Evolutionary conservation across 2,329 filamentous ascomycete genomes (phyloP), one percentile per base, ranked within the genome.

Genomic region (Nothophaeocryptopus gaeumannii): DNA sequence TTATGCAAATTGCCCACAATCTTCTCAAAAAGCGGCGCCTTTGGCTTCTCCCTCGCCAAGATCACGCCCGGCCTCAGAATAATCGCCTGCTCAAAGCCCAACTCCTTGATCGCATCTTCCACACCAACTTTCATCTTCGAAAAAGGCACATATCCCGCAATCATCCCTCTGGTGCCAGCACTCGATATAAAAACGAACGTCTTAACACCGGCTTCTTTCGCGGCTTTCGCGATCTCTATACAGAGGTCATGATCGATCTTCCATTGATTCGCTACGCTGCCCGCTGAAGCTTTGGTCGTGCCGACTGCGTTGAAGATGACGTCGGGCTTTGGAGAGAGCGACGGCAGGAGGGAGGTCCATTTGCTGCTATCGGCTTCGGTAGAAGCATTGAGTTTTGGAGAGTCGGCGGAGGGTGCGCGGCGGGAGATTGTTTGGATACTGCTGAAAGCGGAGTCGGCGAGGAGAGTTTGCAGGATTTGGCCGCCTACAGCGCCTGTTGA

Each of bases 211-310:
- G 66, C 66, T 10, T 58, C 59, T 47, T 70, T 70, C 29, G 68
- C 67, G 20, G 66, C 67, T 44, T 59, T 58, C 9, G 67, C 68
- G 29, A 63, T 67, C 45, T 68, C 67, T 8, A 70, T 56, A 42
- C 63, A 66, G 31, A 66, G 45, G 47, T 70, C 68, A 47, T 70
- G 67, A 52, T 71, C 68, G 47, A 71, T 69, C 45, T 65, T 66
- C 64, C 67, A 66, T 50, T 71, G 68, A 10, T 68, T 65, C 40
- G 62, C 51, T 34, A 70, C 37, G 10, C 67, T 60, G 1, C 68
- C 68, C 3, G 68, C 68, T 15, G 57, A 52, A 3, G 64, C 64
- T 34, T 53, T 53, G 2, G 67, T 70, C 9, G 68, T 70, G 26
- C 68, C 68, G 8, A 71, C 61, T 5, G 67, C 57, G 26, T 59